These are phyloP conservation scores for Xerocomus cyaneibrunnescens DNA, from an alignment of 1,284 basidiomycete species.

Conservation along the genomic window DNA sequence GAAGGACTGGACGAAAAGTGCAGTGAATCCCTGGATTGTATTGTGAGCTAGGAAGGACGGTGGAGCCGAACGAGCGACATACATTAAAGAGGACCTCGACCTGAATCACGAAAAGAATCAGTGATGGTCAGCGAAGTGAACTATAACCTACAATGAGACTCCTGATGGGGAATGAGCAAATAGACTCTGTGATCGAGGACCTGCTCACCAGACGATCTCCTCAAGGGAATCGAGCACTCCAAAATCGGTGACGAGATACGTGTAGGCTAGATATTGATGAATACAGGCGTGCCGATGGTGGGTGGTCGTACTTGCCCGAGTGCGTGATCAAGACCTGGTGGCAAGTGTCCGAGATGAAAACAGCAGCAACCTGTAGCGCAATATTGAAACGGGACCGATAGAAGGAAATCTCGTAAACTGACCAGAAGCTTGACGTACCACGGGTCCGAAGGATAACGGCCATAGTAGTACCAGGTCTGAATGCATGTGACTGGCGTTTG, in stretches of 20 bases:
- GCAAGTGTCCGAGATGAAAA: slow-evolving; percentile 52
- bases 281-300: not conserved
- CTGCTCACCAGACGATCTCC: slow-evolving; percentile 48
- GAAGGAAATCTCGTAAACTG: not conserved
- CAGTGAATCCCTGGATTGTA: slow-evolving; percentile 33
- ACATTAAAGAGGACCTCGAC: slow-evolving; percentile 43
- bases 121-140: not conserved
- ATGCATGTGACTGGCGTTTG: slow-evolving; percentile 50
- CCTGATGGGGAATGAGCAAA: slow-evolving; percentile 33
- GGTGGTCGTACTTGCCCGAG: slow-evolving; percentile 38
- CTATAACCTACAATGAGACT: slow-evolving; percentile 45
- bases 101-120: slow-evolving; percentile 16
- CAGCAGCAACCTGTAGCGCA: slow-evolving; percentile 44
- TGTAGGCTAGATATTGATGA: slow-evolving; percentile 45
- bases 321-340: slow-evolving; percentile 62
- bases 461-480: slow-evolving; percentile 59
- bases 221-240: slow-evolving; percentile 33
- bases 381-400: not conserved
- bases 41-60: slow-evolving; percentile 4
- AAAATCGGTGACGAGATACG: slow-evolving; percentile 41
- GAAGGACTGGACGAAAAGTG: slow-evolving; percentile 40
- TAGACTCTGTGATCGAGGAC: not conserved
- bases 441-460: slow-evolving; percentile 46
- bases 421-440: slow-evolving; percentile 52
- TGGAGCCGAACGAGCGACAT: not conserved